These are phyloP conservation scores for Phytophthora syringae DNA, from an alignment of 352 stramenopile genomes.

Conservation along the genomic window DNA sequence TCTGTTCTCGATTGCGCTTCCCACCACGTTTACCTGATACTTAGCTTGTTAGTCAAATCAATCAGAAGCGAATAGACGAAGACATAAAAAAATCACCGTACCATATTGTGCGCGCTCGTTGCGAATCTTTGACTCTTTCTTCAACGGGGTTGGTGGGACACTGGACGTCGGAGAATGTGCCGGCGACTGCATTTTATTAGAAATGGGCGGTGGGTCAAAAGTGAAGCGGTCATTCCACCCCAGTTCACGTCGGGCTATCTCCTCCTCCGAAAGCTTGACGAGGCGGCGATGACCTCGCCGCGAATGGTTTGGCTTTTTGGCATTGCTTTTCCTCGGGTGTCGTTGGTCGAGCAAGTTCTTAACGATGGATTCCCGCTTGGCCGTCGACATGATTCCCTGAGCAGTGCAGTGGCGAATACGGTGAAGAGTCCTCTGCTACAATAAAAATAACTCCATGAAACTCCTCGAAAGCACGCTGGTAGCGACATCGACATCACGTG, in stretches of 20 bases:
- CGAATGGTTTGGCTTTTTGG: conserved; percentile 22
- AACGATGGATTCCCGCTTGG: conserved; percentile 49
- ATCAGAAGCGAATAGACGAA: no score
- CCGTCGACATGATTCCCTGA: conserved; percentile 40
- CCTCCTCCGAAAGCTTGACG: conserved; percentile 50
- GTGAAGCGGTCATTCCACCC: conserved; percentile 82
- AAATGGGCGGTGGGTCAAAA: conserved; percentile 54
- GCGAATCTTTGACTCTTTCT: conserved; percentile 59
- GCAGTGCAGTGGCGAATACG: not conserved
- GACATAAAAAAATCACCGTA: conserved; percentile 7
- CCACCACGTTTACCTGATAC: conserved; percentile 36
- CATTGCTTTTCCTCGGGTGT: conserved; percentile 23
- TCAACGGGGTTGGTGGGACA: conserved; percentile 26
- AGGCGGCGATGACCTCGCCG: conserved; percentile 46
- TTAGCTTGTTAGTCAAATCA: not conserved
- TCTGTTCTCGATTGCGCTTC: conserved; percentile 24
- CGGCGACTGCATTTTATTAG: conserved; percentile 47
- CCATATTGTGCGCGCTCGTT: conserved; percentile 68
- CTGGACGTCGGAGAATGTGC: conserved; percentile 32
- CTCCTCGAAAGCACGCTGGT: conserved; percentile 3
- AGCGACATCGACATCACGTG: no score
- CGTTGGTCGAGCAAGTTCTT: conserved; percentile 55
- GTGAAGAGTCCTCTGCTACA: conserved; percentile 7
- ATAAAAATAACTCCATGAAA: conserved; percentile 30
- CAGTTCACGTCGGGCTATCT: conserved; percentile 68